Percentiles rank a stretch among this genome's conserved stretches.
phyloP scores from a whole-genome alignment of 2,329 filamentous ascomycete species.

The Magnaporthales sp. region DNA sequence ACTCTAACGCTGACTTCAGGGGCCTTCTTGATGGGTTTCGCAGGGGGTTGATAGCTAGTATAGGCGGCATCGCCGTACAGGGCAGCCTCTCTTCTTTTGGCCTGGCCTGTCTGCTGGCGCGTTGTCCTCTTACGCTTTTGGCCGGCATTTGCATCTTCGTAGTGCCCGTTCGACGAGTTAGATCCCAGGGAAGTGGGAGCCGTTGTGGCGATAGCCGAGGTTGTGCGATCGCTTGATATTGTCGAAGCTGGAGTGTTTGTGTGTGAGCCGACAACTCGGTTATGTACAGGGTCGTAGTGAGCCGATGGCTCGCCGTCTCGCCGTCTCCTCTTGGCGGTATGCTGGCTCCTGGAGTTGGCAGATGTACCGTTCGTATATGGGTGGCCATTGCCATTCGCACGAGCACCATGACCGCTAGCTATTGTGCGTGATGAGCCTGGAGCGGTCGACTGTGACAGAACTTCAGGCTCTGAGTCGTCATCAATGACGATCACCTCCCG shows the following conservation, averaged over 20 bases:
- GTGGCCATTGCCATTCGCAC: constrained; percentile 21
- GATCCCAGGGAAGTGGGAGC: constrained; percentile 81
- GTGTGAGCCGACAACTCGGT: constrained; percentile 57
- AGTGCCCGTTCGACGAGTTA: constrained; percentile 49
- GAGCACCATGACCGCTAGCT: constrained; percentile 24
- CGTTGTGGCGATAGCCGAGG: constrained; percentile 73
- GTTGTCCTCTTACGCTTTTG: constrained; percentile 85
- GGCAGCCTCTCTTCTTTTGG: constrained; percentile 69
- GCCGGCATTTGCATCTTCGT: constrained; percentile 60
- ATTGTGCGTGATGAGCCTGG: constrained; percentile 18
- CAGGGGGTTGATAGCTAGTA: constrained; percentile 75
- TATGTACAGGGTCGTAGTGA: constrained; percentile 63
- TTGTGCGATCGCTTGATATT: constrained; percentile 74
- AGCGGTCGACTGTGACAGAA: constrained; percentile 18
- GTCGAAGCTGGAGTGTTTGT: constrained; percentile 63
- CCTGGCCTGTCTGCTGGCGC: constrained; percentile 75
- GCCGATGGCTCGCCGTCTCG: constrained; percentile 46
- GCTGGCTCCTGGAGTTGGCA: constrained; percentile 24
- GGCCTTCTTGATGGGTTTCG: constrained; percentile 84
- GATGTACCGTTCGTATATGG: constrained; percentile 15
- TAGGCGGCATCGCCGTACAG: constrained; percentile 57
- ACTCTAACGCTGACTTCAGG: constrained; percentile 62
- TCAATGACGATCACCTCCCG: constrained; percentile 82
- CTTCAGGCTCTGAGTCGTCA: constrained; percentile 52
- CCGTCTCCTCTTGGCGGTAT: constrained; percentile 67